phyloP scores from a whole-genome alignment of 2,329 filamentous ascomycete species.

The Colletotrichum navitas region DNA sequence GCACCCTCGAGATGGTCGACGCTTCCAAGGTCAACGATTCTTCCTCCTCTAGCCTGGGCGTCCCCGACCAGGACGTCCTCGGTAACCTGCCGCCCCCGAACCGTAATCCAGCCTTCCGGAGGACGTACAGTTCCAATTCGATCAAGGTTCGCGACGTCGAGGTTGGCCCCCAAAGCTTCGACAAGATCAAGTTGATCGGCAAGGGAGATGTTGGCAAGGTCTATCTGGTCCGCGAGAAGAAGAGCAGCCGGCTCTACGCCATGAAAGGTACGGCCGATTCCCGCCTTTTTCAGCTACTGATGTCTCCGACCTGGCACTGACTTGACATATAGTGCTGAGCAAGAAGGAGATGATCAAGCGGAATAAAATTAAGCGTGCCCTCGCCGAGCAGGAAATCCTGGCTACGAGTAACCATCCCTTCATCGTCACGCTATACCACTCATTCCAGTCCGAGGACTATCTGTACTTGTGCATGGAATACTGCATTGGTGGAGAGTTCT shows the following conservation, averaged over 20 bases:
- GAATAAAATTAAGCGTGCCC: conserved; percentile 98
- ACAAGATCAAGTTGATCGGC: conserved; percentile 99
- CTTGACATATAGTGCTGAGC: conserved; percentile 81
- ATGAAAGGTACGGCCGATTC: conserved; percentile 85
- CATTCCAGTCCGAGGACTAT: conserved; percentile 98
- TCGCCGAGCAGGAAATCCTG: conserved; percentile 97
- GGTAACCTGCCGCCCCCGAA: conserved; percentile 75
- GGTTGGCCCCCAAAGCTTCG: conserved; percentile 93
- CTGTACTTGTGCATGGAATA: conserved; percentile 99
- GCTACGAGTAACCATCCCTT: conserved; percentile 99
- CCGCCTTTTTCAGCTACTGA: not conserved
- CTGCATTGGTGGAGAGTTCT: conserved; percentile 98
- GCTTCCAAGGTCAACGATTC: conserved; percentile 53
- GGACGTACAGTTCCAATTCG: conserved; percentile 98
- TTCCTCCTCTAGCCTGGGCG: conserved; percentile 45
- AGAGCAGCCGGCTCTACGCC: conserved; percentile 92
- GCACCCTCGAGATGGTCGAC: conserved; percentile 61
- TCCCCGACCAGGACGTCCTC: conserved; percentile 64
- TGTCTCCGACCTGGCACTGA: conserved; percentile 51
- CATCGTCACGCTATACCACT: conserved; percentile 98
- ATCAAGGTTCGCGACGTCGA: conserved; percentile 99
- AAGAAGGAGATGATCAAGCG: conserved; percentile 99
- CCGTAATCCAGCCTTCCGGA: conserved; percentile 81
- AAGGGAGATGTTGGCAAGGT: conserved; percentile 99
- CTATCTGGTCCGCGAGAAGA: conserved; percentile 97